Conservation (phyloP, 768 basidiomycete genomes). For the Russula griseocarnosa region DNA sequence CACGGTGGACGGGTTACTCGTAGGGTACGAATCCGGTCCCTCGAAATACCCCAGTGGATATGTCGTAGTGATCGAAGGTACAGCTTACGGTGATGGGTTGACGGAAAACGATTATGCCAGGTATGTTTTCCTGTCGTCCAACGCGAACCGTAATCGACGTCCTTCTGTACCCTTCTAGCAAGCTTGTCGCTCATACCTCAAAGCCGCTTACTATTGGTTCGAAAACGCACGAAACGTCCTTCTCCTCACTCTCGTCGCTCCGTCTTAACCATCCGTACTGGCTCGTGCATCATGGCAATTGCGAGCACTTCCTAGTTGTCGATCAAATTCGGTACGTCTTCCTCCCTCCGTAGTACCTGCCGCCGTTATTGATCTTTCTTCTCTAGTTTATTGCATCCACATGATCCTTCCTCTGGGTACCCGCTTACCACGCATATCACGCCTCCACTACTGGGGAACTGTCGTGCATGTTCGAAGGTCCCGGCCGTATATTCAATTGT, state of each 20-base stretch:
- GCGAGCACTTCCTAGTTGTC: conserved; percentile 73
- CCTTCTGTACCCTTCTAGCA: conserved; percentile 37
- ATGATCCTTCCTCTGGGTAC: conserved; percentile 57
- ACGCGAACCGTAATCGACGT: background rate
- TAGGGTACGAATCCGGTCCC: conserved; percentile 34
- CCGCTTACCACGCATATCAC: conserved; percentile 66
- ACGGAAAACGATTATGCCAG: conserved; percentile 53
- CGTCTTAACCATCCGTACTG: conserved; percentile 76
- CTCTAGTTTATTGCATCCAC: conserved; percentile 52
- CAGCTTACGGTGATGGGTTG: conserved; percentile 54
- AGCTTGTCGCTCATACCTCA: conserved; percentile 42
- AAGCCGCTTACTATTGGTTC: conserved; percentile 35
- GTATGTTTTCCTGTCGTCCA: conserved; percentile 38
- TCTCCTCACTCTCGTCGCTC: conserved; percentile 52
- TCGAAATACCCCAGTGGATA: conserved; percentile 36
- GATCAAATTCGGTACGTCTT: conserved; percentile 62
- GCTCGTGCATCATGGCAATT: conserved; percentile 75
- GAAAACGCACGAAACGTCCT: conserved; percentile 45
- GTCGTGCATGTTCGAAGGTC: conserved; percentile 64
- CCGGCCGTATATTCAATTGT: conserved; percentile 65
- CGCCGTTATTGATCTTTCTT: background rate
- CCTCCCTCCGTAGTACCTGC: background rate
- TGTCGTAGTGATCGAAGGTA: conserved; percentile 59
- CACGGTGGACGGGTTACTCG: conserved; percentile 33
- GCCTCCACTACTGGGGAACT: conserved; percentile 56